Evolutionary conservation across 495 filamentous ascomycete genomes (phyloP).

Genomic region (Darksidea phi): DNA sequence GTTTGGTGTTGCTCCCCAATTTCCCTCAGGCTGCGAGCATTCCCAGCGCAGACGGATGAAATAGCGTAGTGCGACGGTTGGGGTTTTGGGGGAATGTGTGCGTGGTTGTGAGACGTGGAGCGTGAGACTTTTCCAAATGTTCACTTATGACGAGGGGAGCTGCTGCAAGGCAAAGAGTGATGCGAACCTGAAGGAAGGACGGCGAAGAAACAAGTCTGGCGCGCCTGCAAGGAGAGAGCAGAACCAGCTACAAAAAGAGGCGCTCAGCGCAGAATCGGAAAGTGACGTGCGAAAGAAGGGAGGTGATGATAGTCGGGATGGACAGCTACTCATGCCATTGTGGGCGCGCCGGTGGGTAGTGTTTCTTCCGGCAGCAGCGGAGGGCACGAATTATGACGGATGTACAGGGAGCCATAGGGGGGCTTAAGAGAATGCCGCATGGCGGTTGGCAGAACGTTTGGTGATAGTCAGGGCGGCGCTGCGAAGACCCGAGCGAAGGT

Average conservation of each 20-base stretch:
- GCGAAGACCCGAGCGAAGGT: background rate
- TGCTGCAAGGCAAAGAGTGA: conserved; percentile 19
- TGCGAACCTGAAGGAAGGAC: conserved; percentile 13
- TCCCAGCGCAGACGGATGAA: background rate
- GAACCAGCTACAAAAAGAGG: background rate
- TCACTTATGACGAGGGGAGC: too few relatives aligned
- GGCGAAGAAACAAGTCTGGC: conserved; percentile 11
- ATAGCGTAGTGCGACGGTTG: conserved; percentile 13
- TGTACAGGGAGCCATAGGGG: conserved; percentile 6
- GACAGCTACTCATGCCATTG: conserved; percentile 24
- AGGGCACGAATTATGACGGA: conserved; percentile 1
- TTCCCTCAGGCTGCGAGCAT: background rate
- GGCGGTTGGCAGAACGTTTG: conserved; percentile 22
- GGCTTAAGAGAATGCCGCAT: conserved; percentile 6
- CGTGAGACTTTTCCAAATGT: background rate
- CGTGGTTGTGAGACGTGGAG: conserved; percentile 19
- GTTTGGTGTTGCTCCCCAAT: background rate
- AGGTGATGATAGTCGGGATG: conserved; percentile 28
- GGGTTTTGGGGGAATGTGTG: conserved; percentile 8
- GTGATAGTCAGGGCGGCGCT: conserved; percentile 11
- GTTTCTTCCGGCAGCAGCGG: background rate
- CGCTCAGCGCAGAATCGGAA: conserved; percentile 20
- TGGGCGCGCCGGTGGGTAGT: background rate
- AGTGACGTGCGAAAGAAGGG: conserved; percentile 5
- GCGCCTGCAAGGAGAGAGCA: conserved; percentile 31